These are phyloP conservation scores for Saccharomyces hybrid DNA, from an alignment of 1,139 yeast genomes.

Conservation along the genomic window DNA sequence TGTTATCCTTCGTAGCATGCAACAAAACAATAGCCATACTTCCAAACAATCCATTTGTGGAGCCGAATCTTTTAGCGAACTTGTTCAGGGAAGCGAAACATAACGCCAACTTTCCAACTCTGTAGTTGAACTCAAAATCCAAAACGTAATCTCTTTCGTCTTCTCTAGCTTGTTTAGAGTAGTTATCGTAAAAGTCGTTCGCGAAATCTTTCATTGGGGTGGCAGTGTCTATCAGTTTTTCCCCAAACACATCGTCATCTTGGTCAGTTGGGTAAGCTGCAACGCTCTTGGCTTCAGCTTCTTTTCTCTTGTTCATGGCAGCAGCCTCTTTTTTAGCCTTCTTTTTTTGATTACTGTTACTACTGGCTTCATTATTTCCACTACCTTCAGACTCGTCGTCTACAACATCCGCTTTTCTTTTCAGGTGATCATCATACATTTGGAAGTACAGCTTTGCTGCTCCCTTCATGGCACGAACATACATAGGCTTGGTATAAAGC, in stretches of 20 bases:
- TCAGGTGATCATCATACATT: constrained; percentile 28
- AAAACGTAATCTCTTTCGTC: constrained; percentile 33
- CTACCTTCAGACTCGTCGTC: constrained; percentile 16
- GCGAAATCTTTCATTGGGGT: constrained; percentile 38
- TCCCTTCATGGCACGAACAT: constrained; percentile 60
- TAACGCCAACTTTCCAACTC: constrained; percentile 39
- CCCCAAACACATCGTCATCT: constrained; percentile 42
- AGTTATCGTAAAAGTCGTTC: constrained; percentile 33
- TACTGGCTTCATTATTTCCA: not conserved
- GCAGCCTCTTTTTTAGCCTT: constrained; percentile 37
- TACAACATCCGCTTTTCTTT: constrained; percentile 26
- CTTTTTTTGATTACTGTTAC: constrained; percentile 24
- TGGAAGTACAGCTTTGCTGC: constrained; percentile 53
- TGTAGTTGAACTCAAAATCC: constrained; percentile 38
- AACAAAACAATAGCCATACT: constrained; percentile 23
- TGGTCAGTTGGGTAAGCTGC: constrained; percentile 31
- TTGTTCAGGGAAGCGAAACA: constrained; percentile 39
- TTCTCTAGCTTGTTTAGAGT: constrained; percentile 31
- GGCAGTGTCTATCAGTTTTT: constrained; percentile 30
- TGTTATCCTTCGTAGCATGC: constrained; percentile 17
- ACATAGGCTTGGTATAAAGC: constrained; percentile 61
- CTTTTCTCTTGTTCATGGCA: constrained; percentile 33
- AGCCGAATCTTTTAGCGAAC: constrained; percentile 15
- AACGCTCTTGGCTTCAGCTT: constrained; percentile 33
- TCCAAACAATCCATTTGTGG: constrained; percentile 18